These are phyloP conservation scores for Smittium culicis DNA, from an alignment of 371 early-diverging fungal genomes.

Conservation along the genomic window DNA sequence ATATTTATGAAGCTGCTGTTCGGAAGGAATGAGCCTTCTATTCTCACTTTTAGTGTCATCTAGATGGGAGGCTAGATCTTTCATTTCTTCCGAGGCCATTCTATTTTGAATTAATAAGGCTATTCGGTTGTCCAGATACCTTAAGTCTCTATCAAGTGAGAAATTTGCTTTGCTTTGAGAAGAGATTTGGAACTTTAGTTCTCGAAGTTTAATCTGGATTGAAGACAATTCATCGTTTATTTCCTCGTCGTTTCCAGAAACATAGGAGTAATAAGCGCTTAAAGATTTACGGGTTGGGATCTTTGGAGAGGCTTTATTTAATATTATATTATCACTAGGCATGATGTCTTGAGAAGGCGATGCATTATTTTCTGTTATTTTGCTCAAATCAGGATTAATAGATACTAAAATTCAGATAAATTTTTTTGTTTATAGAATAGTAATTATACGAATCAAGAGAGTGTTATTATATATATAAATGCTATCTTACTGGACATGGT, in stretches of 20 bases:
- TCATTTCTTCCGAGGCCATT: slow-evolving; percentile 50
- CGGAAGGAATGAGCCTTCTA: slow-evolving; percentile 59
- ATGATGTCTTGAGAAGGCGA: too few relatives aligned
- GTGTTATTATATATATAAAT: too few relatives aligned
- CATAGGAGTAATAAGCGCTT: slow-evolving; percentile 81
- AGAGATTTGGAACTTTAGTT: slow-evolving; percentile 78
- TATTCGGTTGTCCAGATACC: slow-evolving; percentile 84
- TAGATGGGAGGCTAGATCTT: slow-evolving; percentile 26
- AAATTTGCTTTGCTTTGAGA: slow-evolving; percentile 91
- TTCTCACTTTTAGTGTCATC: slow-evolving; percentile 44
- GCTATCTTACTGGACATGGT: too few relatives aligned
- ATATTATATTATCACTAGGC: too few relatives aligned
- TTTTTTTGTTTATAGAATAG: too few relatives aligned
- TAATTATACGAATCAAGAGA: too few relatives aligned
- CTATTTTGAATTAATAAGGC: slow-evolving; percentile 86
- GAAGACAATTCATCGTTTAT: slow-evolving; percentile 77
- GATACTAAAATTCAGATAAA: too few relatives aligned
- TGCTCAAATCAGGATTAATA: too few relatives aligned
- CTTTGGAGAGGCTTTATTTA: too few relatives aligned
- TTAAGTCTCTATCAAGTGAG: slow-evolving; percentile 81
- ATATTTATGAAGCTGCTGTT: slow-evolving; percentile 72
- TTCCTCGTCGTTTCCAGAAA: slow-evolving; percentile 82
- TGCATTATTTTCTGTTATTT: too few relatives aligned
- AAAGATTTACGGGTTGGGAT: slow-evolving; percentile 41
- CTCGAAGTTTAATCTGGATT: slow-evolving; percentile 71